Evolutionary conservation across 768 basidiomycete genomes (phyloP).

Genomic region (Gloeostereum incarnatum): DNA sequence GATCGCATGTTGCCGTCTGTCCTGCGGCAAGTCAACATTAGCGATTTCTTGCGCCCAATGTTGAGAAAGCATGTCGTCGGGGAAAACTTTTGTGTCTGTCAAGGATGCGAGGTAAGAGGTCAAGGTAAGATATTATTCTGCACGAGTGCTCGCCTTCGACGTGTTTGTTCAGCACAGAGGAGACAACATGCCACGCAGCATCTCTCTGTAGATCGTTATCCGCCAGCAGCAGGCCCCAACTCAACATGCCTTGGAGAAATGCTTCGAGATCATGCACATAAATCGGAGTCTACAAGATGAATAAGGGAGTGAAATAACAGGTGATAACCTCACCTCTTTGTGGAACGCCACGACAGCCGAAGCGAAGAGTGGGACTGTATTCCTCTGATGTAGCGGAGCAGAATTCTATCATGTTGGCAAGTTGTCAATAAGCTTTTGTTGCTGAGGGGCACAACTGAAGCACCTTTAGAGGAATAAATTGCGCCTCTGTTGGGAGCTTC

Average conservation of each 20-base stretch:
- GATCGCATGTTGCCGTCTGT: constrained; percentile 44
- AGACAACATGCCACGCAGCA: constrained; percentile 46
- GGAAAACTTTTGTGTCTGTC: constrained; percentile 39
- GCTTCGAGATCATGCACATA: constrained; percentile 36
- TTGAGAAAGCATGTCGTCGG: constrained; percentile 25
- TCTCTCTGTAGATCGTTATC: constrained; percentile 43
- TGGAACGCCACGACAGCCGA: constrained; percentile 55
- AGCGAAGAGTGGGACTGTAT: constrained; percentile 58
- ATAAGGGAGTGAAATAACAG: constrained; percentile 2
- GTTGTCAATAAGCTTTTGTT: constrained; percentile 4
- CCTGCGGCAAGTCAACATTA: constrained; percentile 16
- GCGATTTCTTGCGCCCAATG: constrained; percentile 45
- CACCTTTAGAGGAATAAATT: constrained; percentile 48
- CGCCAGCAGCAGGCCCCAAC: constrained; percentile 47
- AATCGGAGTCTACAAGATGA: constrained; percentile 33
- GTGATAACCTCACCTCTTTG: constrained; percentile 44
- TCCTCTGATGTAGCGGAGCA: constrained; percentile 41
- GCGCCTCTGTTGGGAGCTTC: constrained; percentile 27
- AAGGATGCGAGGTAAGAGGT: constrained; percentile 1
- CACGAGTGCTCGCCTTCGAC: constrained; percentile 48
- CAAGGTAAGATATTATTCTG: background rate
- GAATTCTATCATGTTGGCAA: constrained; percentile 23
- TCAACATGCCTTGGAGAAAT: constrained; percentile 45
- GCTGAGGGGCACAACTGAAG: constrained; percentile 1
- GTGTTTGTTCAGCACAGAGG: constrained; percentile 74